phyloP scores from a whole-genome alignment of 2,329 filamentous ascomycete species.

The Onygena corvina region DNA sequence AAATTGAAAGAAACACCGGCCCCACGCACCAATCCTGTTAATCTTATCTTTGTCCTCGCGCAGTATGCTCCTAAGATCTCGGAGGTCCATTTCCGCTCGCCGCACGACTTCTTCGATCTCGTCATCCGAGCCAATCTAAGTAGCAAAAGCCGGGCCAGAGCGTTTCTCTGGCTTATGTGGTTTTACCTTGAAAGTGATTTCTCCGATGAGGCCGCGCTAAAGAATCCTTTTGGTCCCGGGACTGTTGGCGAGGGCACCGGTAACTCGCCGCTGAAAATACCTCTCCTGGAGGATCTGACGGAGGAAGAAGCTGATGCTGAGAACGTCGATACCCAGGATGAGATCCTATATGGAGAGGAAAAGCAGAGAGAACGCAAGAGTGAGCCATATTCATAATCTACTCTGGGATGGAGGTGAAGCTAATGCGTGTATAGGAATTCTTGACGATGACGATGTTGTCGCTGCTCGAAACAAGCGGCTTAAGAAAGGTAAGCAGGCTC shows the following conservation, averaged over 20 bases:
- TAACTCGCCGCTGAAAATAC: conserved; percentile 37
- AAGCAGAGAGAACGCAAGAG: conserved; percentile 40
- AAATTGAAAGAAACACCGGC: conserved; percentile 59
- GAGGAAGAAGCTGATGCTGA: conserved; percentile 40
- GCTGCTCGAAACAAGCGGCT: conserved; percentile 34
- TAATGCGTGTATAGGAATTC: conserved; percentile 25
- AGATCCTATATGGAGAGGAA: conserved; percentile 38
- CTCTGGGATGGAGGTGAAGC: not conserved
- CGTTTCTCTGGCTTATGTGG: conserved; percentile 98
- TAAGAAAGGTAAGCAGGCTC: conserved; percentile 33
- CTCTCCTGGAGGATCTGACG: conserved; percentile 36
- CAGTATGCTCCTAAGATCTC: conserved; percentile 83
- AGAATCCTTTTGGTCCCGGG: conserved; percentile 72
- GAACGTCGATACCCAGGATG: conserved; percentile 39
- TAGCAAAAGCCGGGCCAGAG: conserved; percentile 69
- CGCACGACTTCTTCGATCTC: conserved; percentile 87
- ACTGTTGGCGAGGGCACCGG: conserved; percentile 33
- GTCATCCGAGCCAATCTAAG: conserved; percentile 81
- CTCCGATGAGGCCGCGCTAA: conserved; percentile 69
- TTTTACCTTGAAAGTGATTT: conserved; percentile 97
- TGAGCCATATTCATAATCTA: conserved; percentile 17
- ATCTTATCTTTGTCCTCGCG: conserved; percentile 89
- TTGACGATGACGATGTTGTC: conserved; percentile 38
- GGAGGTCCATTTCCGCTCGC: conserved; percentile 75
- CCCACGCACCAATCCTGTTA: conserved; percentile 90